Base-by-base conservation (phyloP, 1,284 basidiomycete species). In the Violaceomyces palustris region DNA sequence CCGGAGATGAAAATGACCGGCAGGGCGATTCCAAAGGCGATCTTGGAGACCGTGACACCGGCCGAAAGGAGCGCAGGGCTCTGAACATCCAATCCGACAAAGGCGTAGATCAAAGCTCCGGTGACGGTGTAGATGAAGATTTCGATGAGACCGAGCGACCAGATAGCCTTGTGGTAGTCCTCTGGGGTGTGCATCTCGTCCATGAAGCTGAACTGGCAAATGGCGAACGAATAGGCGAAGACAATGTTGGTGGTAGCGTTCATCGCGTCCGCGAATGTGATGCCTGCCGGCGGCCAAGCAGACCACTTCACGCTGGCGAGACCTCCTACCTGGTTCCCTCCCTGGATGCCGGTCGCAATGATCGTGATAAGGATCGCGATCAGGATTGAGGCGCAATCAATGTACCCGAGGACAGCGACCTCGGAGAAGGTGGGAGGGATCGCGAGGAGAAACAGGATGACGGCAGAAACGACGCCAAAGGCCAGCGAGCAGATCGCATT, bases 1-100 rank as follows among this genome's bases (percentile, higher is more conserved):
- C 67, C 64, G 4, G 55, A 59, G 42, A 69, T 69, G 37, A 64
- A 69, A 34, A 69, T 56, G 42, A 65, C 60, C n/a, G 62, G 62
- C 19, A 62, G 33, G 10, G 62, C 59, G 12, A 64, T 35, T 28
- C 66, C 64, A 31, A 64, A 69, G 2, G 63, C 66, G 5, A 64
- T 54, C 45, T 67, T 64, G 25, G 56, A 50, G 6, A 69, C 46
- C n/a, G 54, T 57, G 3, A 35, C 35, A 17, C 59, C 60, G 2
- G 57, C 56, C 1, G 54, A 56, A 6, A 67, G 62, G 6, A 69
- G 50, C 1, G 66, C 61, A 1, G 64, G 64, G 1, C 51, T 57
- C 30, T 45, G 17, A 32, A 69, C 64, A 15, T 56, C 56, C 15
- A 35, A 35, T 8, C 66, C 66, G 6, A 59, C 54, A 29, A 66